Percentiles rank a stretch among this genome's conserved stretches.
Conservation (phyloP, 192 early-diverging fungal genomes). For the Coemansia sp. region DNA sequence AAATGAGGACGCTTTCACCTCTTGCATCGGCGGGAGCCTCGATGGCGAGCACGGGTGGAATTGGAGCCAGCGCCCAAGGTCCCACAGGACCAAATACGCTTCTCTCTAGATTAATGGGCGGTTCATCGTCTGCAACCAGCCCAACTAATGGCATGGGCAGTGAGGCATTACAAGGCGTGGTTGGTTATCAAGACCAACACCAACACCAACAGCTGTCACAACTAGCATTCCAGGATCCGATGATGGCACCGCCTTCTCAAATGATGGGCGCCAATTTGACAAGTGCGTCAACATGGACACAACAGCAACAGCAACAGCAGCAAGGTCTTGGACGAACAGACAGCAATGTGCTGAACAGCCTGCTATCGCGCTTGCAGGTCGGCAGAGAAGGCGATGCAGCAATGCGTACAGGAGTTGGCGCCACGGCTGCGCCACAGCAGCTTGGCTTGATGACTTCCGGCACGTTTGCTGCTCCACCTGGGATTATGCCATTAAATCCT, state of each 20-base stretch:
- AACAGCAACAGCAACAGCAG: slow-evolving; percentile 35
- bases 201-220: slow-evolving; percentile 10
- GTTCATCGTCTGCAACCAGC: slow-evolving; percentile 10
- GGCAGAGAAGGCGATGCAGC: slow-evolving; percentile 15
- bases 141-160: slow-evolving; percentile 3
- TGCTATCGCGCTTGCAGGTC: slow-evolving; percentile 40
- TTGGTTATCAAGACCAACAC: slow-evolving; percentile 12
- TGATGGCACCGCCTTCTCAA: slow-evolving; percentile 21
- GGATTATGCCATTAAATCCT: not conserved
- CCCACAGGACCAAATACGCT: slow-evolving; percentile 20
- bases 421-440: slow-evolving; percentile 5
- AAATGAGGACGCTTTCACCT: slow-evolving; percentile 10
- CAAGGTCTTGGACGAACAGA: slow-evolving; percentile 26
- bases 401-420: slow-evolving; percentile 1
- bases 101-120: slow-evolving; percentile 41
- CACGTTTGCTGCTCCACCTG: slow-evolving; percentile 4
- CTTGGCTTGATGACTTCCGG: not conserved
- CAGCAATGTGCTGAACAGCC: slow-evolving; percentile 35
- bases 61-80: not conserved
- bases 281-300: slow-evolving; percentile 5
- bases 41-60: slow-evolving; percentile 2
- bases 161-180: not conserved
- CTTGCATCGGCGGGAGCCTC: slow-evolving; percentile 12
- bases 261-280: slow-evolving; percentile 6
- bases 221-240: slow-evolving; percentile 24